These are phyloP conservation scores for Lactifluus hygrophoroides DNA, from an alignment of 768 basidiomycete genomes.

Conservation along the genomic window DNA sequence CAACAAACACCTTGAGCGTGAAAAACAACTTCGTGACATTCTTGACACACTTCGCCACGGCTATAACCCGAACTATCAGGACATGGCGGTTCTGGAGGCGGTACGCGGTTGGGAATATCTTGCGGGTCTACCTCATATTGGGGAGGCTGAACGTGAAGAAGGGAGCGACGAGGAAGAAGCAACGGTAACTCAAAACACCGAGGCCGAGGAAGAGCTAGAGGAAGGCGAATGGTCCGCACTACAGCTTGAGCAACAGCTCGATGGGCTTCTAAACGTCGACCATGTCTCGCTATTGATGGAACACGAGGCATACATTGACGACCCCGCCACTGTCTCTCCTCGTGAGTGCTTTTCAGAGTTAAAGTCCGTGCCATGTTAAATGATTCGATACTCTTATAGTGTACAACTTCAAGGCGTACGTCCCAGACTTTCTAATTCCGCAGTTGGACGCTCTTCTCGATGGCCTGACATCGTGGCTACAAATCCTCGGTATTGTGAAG, in stretches of 20 bases:
- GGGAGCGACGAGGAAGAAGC: conserved; percentile 29
- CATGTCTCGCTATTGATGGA: conserved; percentile 67
- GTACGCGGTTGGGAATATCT: conserved; percentile 88
- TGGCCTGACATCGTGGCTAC: conserved; percentile 51
- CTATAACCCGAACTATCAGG: conserved; percentile 98
- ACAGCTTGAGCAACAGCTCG: conserved; percentile 50
- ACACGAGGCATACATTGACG: conserved; percentile 61
- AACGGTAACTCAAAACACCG: conserved; percentile 11
- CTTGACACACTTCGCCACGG: conserved; percentile 69
- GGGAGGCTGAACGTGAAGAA: conserved; percentile 49
- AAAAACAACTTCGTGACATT: conserved; percentile 74
- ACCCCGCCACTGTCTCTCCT: conserved; percentile 29
- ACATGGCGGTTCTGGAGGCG: conserved; percentile 97
- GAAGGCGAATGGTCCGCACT: conserved; percentile 54
- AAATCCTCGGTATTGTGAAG: conserved; percentile 51
- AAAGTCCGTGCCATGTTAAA: neutral
- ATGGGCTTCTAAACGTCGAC: conserved; percentile 51
- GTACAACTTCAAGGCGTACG: conserved; percentile 69
- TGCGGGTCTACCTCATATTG: conserved; percentile 62
- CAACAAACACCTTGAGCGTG: conserved; percentile 62
- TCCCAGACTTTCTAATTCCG: conserved; percentile 74
- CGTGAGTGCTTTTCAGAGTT: conserved; percentile 38
- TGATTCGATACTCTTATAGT: conserved; percentile 41
- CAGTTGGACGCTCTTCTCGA: conserved; percentile 63
- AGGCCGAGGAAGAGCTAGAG: conserved; percentile 33